phyloP scores from a whole-genome alignment of 2,329 filamentous ascomycete species.

The Penicillium italicum region DNA sequence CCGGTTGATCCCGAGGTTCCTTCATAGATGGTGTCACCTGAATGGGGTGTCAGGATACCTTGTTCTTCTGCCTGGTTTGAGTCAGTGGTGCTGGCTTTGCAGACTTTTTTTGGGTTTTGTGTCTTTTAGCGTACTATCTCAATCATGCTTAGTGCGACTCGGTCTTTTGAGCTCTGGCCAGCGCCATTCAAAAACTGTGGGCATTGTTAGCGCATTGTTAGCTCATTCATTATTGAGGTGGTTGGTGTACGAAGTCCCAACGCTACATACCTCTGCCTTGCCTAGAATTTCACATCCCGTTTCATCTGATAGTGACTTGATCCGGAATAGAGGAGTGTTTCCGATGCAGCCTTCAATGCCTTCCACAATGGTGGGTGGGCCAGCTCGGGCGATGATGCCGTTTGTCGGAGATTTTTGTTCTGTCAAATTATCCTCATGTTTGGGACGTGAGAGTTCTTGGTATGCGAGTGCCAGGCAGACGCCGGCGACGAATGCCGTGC shows the following conservation, averaged over 20 bases:
- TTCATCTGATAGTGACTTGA: constrained; percentile 77
- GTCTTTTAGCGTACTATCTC: constrained; percentile 46
- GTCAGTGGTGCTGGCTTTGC: constrained; percentile 5
- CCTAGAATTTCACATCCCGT: constrained; percentile 87
- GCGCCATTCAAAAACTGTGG: constrained; percentile 83
- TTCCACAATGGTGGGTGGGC: constrained; percentile 56
- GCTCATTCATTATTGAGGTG: neutral
- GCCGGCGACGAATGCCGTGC: constrained; percentile 72
- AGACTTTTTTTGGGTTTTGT: neutral
- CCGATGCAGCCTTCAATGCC: constrained; percentile 92
- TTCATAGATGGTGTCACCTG: constrained; percentile 94
- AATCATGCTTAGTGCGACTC: constrained; percentile 90
- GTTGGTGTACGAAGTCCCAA: neutral
- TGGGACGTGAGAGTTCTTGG: constrained; percentile 74
- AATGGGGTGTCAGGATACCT: constrained; percentile 70
- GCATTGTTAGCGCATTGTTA: constrained; percentile 5
- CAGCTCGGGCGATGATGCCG: constrained; percentile 25
- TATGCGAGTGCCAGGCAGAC: constrained; percentile 71
- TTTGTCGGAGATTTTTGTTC: constrained; percentile 6
- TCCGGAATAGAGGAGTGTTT: constrained; percentile 82
- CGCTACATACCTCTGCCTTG: constrained; percentile 70
- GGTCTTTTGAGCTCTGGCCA: constrained; percentile 89
- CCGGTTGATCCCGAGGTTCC: constrained; percentile 95
- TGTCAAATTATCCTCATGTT: constrained; percentile 36
- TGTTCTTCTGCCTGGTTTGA: constrained; percentile 64